These are phyloP conservation scores for Nicotiana otophora DNA, from an alignment of 257 asterid genomes.

Conservation along the genomic window DNA sequence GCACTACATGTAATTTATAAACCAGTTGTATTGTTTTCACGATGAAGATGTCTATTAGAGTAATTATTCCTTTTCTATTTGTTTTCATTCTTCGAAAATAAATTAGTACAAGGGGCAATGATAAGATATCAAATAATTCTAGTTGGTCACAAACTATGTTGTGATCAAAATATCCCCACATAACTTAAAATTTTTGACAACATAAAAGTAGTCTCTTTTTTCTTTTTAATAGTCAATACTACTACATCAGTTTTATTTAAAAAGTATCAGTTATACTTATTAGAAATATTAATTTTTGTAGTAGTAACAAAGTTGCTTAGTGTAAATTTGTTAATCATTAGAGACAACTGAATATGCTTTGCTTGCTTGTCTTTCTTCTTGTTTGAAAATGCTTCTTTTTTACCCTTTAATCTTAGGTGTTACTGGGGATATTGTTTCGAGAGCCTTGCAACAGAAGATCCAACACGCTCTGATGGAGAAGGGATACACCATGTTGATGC, in stretches of 20 bases:
- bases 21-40: neutral
- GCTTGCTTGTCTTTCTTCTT: neutral
- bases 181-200: neutral
- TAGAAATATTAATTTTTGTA: neutral
- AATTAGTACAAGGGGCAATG: neutral
- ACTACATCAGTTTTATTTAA: neutral
- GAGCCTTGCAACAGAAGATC: slow-evolving; percentile 97
- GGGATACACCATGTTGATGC: slow-evolving; percentile 84
- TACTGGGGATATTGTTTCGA: slow-evolving; percentile 96
- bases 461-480: slow-evolving; percentile 82
- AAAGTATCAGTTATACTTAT: neutral
- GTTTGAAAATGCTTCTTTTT: neutral
- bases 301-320: neutral
- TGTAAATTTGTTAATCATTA: neutral
- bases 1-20: neutral
- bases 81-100: neutral
- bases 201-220: neutral
- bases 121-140: neutral
- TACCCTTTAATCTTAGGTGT: slow-evolving; percentile 36
- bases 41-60: neutral
- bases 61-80: neutral
- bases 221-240: neutral
- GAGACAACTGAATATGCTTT: neutral
- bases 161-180: neutral
- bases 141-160: neutral